Evolutionary conservation across 1,284 basidiomycete species (phyloP), one percentile per base, ranked within the genome.

Genomic region (Cryptococcus depauperatus): DNA sequence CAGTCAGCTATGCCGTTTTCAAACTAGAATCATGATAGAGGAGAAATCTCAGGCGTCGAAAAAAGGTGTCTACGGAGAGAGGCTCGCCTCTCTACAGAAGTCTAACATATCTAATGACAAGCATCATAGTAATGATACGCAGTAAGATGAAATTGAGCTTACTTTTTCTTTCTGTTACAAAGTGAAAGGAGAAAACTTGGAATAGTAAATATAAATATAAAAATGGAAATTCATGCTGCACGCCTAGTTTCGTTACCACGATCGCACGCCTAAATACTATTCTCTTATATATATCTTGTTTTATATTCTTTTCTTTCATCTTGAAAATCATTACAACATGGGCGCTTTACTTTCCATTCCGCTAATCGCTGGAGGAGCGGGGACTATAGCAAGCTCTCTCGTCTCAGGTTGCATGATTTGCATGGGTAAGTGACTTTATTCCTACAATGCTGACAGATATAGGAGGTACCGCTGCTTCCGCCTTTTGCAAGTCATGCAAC

Each of bases 401-500:
- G 71, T 87, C 22, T 83, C 84, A 10, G 88, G 88, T 44, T 70
- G 66, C 47, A 60, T 68, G 51, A 51, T 70, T 30, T 71, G 65
- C 57, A 71, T 71, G 69, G 43, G 64, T 88, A 33, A 27, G 28
- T 29, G 6, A 22, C 25, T 13, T 10, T 37, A 16, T 37, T 21
- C 13, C 35, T 13, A 3, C 19, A 18, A 16, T 11, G 35, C 25
- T 48, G 44, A 44, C 46, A 35, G 38, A 34, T 23, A 29, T 56
- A 67, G 61, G 66, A 23, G 66, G 69, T 26, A 59, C 62, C 47
- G 65, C 73, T 80, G 91, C 92, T 9, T 91, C 89, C 29, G 93
- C 96, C 75, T 88, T 98, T 73, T 95, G 84, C 79, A 95, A 95
- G 76, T 92, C 89, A 46, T 98, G 93, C 73, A 97, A 97, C 70